Evolutionary conservation across 495 filamentous ascomycete species (phyloP).

Genomic region (Aspergillus sclerotioniger): DNA sequence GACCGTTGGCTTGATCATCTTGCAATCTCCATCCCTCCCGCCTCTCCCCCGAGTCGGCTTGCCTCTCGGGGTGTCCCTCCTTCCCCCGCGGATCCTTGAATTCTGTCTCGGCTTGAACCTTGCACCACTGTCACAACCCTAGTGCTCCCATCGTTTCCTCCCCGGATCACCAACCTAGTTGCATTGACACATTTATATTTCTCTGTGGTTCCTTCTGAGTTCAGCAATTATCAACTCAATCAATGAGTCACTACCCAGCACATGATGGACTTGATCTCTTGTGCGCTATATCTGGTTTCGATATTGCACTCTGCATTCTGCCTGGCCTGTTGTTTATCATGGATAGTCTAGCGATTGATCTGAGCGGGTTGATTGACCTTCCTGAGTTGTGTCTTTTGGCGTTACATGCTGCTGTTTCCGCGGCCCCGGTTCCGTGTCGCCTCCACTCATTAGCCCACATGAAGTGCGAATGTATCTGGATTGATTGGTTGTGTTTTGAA

Average conservation of each 20-base stretch:
- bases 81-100: not conserved
- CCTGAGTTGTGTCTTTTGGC: conserved; percentile 15
- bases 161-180: conserved; percentile 8
- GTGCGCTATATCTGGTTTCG: too few relatives aligned
- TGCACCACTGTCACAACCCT: conserved; percentile 8
- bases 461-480: conserved; percentile 15
- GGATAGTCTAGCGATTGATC: conserved; percentile 35
- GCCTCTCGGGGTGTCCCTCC: conserved; percentile 2
- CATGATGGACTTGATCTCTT: too few relatives aligned
- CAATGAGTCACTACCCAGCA: too few relatives aligned
- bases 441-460: conserved; percentile 22
- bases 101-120: not conserved
- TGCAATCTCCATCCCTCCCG: not conserved
- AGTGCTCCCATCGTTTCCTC: conserved; percentile 18
- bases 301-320: conserved; percentile 16
- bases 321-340: conserved; percentile 24
- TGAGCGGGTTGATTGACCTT: conserved; percentile 28
- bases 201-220: too few relatives aligned
- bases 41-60: not conserved
- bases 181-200: too few relatives aligned
- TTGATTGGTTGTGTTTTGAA: conserved; percentile 11
- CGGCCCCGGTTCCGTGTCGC: conserved; percentile 16
- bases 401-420: conserved; percentile 15
- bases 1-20: conserved; percentile 7
- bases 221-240: too few relatives aligned